A percentile compares a stretch with the other conserved stretches of the same genome.
Evolutionary conservation across 202 grass and related monocot species (phyloP).

Genomic region (Carex arenaria): DNA sequence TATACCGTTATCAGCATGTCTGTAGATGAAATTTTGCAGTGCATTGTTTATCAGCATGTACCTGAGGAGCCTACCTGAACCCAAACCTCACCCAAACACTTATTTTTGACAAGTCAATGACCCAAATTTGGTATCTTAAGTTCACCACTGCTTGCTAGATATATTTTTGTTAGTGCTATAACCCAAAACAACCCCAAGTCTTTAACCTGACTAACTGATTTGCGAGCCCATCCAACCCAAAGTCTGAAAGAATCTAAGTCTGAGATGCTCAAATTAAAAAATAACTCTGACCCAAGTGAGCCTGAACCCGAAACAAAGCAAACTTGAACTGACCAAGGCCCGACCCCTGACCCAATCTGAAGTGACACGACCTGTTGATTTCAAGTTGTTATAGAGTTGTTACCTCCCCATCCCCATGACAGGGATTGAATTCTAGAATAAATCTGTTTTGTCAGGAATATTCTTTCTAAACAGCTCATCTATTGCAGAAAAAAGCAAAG

Average conservation of each 20-base stretch:
- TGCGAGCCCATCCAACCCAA: too few species aligned
- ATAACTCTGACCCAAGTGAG: not conserved
- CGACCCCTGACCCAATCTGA: not conserved
- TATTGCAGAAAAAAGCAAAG: constrained; percentile 84
- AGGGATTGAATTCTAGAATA: not conserved
- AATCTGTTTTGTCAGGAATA: not conserved
- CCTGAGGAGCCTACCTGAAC: not conserved
- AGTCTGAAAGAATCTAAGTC: not conserved
- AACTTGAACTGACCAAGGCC: not conserved
- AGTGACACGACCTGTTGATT: not conserved
- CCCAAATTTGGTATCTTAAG: not conserved
- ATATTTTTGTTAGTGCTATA: not conserved
- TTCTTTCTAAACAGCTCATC: not conserved
- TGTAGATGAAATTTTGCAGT: not conserved
- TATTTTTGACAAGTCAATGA: not conserved
- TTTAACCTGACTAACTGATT: not conserved
- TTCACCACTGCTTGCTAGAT: not conserved
- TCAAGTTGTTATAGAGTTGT: not conserved
- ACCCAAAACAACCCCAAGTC: not conserved
- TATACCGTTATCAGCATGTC: not conserved
- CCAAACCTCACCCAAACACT: not conserved
- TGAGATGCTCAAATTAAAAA: not conserved
- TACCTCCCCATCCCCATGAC: not conserved
- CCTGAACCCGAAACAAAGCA: not conserved
- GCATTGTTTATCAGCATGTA: not conserved